A percentile compares a stretch with the other conserved stretches of the same genome.
These are phyloP conservation scores for Alternaria sp. DNA, from an alignment of 2,329 filamentous ascomycete genomes.

Conservation along the genomic window DNA sequence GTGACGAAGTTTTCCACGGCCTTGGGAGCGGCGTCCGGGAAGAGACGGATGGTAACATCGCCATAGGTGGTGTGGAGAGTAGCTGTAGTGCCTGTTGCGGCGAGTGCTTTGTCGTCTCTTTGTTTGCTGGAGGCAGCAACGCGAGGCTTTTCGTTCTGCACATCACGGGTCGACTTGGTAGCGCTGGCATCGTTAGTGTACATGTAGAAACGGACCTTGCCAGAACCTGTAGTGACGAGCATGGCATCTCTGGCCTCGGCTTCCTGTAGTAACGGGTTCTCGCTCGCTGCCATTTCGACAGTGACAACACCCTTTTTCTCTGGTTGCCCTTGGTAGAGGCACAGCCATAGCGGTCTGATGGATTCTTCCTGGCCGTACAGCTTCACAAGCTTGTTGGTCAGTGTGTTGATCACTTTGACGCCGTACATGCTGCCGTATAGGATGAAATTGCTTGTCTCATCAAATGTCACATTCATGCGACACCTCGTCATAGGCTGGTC, in stretches of 20 bases:
- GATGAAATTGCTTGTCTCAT: constrained; percentile 95
- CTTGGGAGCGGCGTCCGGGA: constrained; percentile 90
- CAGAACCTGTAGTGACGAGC: constrained; percentile 79
- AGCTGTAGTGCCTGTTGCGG: constrained; percentile 78
- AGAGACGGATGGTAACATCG: constrained; percentile 91
- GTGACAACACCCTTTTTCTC: constrained; percentile 94
- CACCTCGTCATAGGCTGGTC: constrained; percentile 71
- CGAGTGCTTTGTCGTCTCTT: constrained; percentile 62
- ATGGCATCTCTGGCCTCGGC: constrained; percentile 91
- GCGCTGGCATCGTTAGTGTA: constrained; percentile 86
- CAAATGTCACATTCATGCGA: constrained; percentile 87
- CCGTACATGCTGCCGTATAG: constrained; percentile 92
- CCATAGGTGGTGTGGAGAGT: constrained; percentile 91
- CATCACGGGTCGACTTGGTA: constrained; percentile 68
- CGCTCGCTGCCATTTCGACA: constrained; percentile 94
- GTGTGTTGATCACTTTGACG: constrained; percentile 93
- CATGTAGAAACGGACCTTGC: constrained; percentile 95
- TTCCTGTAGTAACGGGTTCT: constrained; percentile 90
- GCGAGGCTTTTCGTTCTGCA: constrained; percentile 92
- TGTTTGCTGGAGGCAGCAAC: constrained; percentile 59
- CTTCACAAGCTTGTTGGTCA: constrained; percentile 90
- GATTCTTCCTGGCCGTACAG: constrained; percentile 90
- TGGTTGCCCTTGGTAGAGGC: constrained; percentile 92
- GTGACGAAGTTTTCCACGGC: constrained; percentile 98
- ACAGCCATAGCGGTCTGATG: constrained; percentile 80